Evolutionary conservation across 164 flowering plant genomes (phyloP).

Genomic region (Warburgia ugandensis): DNA sequence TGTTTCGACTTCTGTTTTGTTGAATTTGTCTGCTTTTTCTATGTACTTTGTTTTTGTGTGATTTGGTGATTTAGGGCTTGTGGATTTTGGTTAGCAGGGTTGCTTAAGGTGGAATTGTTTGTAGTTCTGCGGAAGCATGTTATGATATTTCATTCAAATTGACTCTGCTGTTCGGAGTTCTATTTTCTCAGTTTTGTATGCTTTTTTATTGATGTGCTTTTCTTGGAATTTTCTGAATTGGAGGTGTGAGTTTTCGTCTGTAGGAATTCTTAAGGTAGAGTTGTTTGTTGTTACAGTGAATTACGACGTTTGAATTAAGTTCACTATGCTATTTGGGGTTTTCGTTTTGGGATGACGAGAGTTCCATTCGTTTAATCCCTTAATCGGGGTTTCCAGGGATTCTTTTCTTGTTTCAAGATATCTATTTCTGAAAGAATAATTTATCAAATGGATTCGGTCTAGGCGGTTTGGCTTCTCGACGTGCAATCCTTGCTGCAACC

Average conservation of each 20-base stretch:
- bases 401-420: too few species aligned
- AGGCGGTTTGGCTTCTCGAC: too few species aligned
- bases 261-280: not conserved
- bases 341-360: too few species aligned
- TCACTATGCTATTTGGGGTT: too few species aligned
- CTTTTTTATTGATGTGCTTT: not conserved
- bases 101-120: not conserved
- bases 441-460: too few species aligned
- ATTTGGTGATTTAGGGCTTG: not conserved
- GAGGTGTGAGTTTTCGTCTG: not conserved
- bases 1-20: not conserved
- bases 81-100: not conserved
- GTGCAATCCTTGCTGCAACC: too few species aligned
- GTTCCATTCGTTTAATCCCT: too few species aligned
- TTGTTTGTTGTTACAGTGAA: not conserved
- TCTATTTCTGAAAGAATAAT: too few species aligned
- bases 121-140: not conserved
- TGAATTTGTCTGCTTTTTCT: too few species aligned
- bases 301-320: too few species aligned
- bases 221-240: not conserved
- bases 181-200: not conserved
- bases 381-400: too few species aligned
- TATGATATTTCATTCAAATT: not conserved
- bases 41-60: not conserved
- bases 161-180: not conserved